Evolutionary conservation across 2,329 filamentous ascomycete genomes (phyloP).

Genomic region (Paraconiothyrium brasiliense): DNA sequence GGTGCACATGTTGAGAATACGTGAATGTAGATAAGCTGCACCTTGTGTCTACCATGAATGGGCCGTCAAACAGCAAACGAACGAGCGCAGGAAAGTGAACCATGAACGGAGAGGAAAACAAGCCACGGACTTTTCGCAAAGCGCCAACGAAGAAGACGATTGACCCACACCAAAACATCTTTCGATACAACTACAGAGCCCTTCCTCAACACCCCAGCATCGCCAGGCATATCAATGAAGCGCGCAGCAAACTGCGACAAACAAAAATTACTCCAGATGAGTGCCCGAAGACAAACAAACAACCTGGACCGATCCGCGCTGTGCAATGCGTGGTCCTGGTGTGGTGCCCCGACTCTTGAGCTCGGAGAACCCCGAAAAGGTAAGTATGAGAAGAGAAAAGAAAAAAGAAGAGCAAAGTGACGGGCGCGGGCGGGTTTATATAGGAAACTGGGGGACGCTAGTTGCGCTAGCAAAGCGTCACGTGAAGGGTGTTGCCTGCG

Average conservation of each 20-base stretch:
- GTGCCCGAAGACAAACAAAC: not conserved
- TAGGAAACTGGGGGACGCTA: not conserved
- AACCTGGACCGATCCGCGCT: not conserved
- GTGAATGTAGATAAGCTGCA: not conserved
- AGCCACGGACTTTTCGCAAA: no score
- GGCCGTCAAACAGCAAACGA: not conserved
- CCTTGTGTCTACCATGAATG: not conserved
- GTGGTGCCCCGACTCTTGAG: not conserved
- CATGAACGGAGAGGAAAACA: no score
- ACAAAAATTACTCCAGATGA: not conserved
- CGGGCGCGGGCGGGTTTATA: not conserved
- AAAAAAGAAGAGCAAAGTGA: not conserved
- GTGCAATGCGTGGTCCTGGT: not conserved
- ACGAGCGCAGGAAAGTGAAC: no score
- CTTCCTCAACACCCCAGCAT: not conserved
- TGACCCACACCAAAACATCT: not conserved
- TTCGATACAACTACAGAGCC: not conserved
- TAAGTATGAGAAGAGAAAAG: not conserved
- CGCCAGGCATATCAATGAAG: not conserved
- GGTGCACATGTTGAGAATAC: no score
- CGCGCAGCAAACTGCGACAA: not conserved
- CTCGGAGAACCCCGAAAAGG: not conserved
- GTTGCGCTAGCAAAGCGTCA: not conserved
- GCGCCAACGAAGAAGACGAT: no score
- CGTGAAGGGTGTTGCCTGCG: not conserved